A percentile compares a stretch with the other conserved stretches of the same genome.
phyloP scores from a whole-genome alignment of 805 yeast genomes.

The Sugiyamaella smithiae region DNA sequence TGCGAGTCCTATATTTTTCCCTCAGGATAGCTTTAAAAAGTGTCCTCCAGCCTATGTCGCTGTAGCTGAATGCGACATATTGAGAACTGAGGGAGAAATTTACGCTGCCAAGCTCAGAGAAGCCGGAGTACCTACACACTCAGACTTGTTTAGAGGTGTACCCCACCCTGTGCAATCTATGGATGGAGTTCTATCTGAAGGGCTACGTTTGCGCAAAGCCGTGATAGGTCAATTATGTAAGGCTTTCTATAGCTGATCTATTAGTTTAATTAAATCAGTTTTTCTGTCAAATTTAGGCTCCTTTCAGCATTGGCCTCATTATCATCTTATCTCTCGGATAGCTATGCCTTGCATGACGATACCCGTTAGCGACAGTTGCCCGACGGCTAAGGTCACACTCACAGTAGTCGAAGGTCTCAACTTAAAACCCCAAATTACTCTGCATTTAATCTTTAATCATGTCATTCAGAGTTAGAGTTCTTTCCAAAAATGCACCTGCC shows the following conservation, averaged over 20 bases:
- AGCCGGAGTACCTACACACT: slow-evolving; percentile 33
- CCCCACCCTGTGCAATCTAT: slow-evolving; percentile 51
- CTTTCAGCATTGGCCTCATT: too few relatives aligned
- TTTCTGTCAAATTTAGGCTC: too few relatives aligned
- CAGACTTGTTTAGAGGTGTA: slow-evolving; percentile 38
- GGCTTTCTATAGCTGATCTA: too few relatives aligned
- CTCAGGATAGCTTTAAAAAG: slow-evolving; percentile 39
- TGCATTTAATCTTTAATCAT: slow-evolving; percentile 10
- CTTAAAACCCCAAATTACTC: too few relatives aligned
- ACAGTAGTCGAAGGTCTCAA: too few relatives aligned
- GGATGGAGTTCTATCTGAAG: slow-evolving; percentile 38
- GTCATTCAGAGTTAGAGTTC: slow-evolving; percentile 33
- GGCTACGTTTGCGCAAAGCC: neutral
- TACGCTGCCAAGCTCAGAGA: slow-evolving; percentile 40
- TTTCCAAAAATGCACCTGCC: slow-evolving; percentile 74
- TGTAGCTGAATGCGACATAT: slow-evolving; percentile 43
- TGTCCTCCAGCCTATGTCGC: slow-evolving; percentile 31
- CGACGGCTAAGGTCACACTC: too few relatives aligned
- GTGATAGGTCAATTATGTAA: too few relatives aligned
- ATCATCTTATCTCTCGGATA: too few relatives aligned
- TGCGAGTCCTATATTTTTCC: slow-evolving; percentile 44
- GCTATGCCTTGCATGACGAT: too few relatives aligned
- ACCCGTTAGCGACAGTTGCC: too few relatives aligned
- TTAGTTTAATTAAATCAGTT: too few relatives aligned
- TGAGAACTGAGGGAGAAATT: slow-evolving; percentile 46